Evolutionary conservation across 2,329 filamentous ascomycete species (phyloP).

Genomic region (Pyricularia grisea): DNA sequence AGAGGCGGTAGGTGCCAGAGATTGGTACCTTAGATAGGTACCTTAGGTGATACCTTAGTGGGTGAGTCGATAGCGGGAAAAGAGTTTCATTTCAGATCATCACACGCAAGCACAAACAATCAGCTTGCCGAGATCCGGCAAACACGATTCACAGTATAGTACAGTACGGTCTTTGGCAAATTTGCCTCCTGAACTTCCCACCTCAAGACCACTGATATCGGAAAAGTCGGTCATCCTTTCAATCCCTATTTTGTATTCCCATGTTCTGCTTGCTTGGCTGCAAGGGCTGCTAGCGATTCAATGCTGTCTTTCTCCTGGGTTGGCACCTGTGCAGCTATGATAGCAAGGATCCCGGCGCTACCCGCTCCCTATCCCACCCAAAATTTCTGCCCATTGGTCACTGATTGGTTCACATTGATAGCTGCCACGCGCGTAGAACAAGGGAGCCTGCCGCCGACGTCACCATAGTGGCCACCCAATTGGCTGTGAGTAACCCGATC

Average conservation of each 20-base stretch:
- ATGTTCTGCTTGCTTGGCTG: background rate
- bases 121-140: background rate
- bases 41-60: too few relatives aligned
- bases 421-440: constrained; percentile 3
- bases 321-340: background rate
- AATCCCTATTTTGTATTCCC: background rate
- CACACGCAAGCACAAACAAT: background rate
- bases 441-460: constrained; percentile 15
- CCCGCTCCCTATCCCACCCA: background rate
- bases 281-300: background rate
- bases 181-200: background rate
- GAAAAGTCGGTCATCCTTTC: background rate
- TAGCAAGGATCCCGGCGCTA: background rate
- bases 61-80: background rate
- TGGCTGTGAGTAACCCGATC: background rate
- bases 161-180: background rate
- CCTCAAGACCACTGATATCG: background rate
- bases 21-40: too few relatives aligned
- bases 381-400: background rate
- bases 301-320: background rate
- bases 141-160: background rate
- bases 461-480: constrained; percentile 11
- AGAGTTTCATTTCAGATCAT: background rate
- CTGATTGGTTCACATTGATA: background rate
- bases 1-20: too few relatives aligned